Evolutionary conservation across 2,329 filamentous ascomycete genomes (phyloP).

Genomic region (Fusarium chuoi): DNA sequence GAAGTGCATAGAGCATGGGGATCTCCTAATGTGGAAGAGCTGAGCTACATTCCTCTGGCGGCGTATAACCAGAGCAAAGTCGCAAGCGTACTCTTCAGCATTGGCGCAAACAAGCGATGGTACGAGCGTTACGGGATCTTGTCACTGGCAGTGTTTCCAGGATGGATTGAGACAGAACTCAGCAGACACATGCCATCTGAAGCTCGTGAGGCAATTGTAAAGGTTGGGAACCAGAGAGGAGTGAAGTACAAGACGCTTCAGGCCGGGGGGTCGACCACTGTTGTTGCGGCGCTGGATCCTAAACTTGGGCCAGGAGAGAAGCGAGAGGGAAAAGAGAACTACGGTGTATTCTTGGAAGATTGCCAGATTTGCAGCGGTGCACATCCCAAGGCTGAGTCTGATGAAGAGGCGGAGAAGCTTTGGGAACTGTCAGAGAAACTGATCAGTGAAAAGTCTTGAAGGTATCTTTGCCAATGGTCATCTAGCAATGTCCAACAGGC

Average conservation of each 20-base stretch:
- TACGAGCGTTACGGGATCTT: not conserved
- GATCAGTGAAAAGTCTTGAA: not conserved
- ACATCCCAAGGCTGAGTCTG: not conserved
- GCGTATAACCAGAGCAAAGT: not conserved
- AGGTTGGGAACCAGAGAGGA: not conserved
- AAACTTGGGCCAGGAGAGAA: not conserved
- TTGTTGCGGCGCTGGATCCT: not conserved
- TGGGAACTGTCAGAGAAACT: not conserved
- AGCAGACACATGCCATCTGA: not conserved
- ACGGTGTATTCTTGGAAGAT: not conserved
- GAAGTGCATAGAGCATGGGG: not conserved
- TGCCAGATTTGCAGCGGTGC: not conserved
- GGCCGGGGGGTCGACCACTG: not conserved
- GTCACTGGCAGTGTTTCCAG: not conserved
- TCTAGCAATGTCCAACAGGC: rapidly evolving
- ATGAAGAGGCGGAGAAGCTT: not conserved
- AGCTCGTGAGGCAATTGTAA: not conserved
- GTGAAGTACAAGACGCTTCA: not conserved
- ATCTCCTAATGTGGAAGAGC: not conserved
- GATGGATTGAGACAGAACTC: not conserved
- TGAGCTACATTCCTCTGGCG: not conserved
- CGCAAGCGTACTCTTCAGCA: not conserved
- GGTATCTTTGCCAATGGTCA: rapidly evolving
- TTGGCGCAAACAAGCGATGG: not conserved
- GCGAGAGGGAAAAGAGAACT: not conserved